Conservation (phyloP, 306 rosid genomes). For the Purshia tridentata region DNA sequence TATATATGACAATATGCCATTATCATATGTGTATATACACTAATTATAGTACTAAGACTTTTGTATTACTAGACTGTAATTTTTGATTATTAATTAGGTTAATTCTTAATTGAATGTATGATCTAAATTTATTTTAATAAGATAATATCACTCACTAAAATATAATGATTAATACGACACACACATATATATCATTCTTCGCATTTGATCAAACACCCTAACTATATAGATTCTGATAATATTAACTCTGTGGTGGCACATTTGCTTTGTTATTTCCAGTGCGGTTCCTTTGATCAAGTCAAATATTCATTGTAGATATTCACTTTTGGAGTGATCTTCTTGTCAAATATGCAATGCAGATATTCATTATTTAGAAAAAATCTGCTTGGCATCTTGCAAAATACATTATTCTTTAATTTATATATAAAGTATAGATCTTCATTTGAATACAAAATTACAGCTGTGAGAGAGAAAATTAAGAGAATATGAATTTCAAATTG, state of each 20-base stretch:
- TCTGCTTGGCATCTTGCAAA: conserved; percentile 20
- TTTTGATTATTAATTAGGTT: too few species aligned
- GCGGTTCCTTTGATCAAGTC: conserved; percentile 22
- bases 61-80: too few species aligned
- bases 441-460: background rate
- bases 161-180: too few species aligned
- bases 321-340: conserved; percentile 23
- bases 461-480: background rate
- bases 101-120: too few species aligned
- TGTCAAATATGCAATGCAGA: conserved; percentile 26
- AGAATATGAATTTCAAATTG: background rate
- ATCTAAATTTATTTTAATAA: too few species aligned
- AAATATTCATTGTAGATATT: conserved; percentile 22
- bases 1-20: too few species aligned
- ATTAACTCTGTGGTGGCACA: background rate
- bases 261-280: conserved; percentile 18
- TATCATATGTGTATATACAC: too few species aligned
- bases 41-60: too few species aligned
- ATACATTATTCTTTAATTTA: background rate
- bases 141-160: too few species aligned
- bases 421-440: background rate
- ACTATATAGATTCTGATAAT: background rate
- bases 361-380: background rate
- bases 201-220: background rate
- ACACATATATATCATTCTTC: too few species aligned